Base-by-base conservation (phyloP, 257 asterid genomes). In the Ajuga chamaepitys region DNA sequence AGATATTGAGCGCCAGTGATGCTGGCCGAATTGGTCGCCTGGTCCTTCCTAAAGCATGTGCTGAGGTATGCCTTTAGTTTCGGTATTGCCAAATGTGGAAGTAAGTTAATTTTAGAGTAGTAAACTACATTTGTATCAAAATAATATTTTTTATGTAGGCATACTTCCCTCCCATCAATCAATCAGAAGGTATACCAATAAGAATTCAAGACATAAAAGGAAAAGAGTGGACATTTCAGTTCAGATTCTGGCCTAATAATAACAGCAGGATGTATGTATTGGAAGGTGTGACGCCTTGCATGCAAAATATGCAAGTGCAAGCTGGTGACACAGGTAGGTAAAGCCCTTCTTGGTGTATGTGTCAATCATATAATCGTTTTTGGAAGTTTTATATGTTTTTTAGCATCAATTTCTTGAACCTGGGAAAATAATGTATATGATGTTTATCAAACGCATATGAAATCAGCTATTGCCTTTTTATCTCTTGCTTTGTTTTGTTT, bases 251-350 rank as follows among this genome's bases (percentile, higher is more conserved):
- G 99, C 99, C 99, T 35, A 93, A 93, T 65, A 93, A 93, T 73
- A 93, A 93, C 83, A 93, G 97, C 88, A 74, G 99, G 61, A 93
- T 93, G 99, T 93, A 93, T 66, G 99, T 93, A 40, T 80, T 93
- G 81, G 99, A 93, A 78, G 99, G 99, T 50, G 97, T 93, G 22
- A 93, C 99, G 69, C 99, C 99, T 64, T 93, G 99, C 87, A 93
- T 93, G 74, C 99, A 93, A 68, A 90, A 85, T 77, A 84, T 93
- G 97, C 96, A 86, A 76, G 77, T 93, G 70, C 89, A 90, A 82
- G 97, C 99, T 50, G 99, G 99, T 48, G 97, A 90, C 75, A 86
- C 96, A 32, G 99, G 97, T 94, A 32, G 99, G 97, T 94, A 92
- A 57, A 30, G 72, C 22, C 17, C 52, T 47, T 22, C 38, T 32